Evolutionary conservation across 1,284 basidiomycete species (phyloP), one percentile per base, ranked within the genome.

Genomic region (Sporisorium iseilematis-ciliati): DNA sequence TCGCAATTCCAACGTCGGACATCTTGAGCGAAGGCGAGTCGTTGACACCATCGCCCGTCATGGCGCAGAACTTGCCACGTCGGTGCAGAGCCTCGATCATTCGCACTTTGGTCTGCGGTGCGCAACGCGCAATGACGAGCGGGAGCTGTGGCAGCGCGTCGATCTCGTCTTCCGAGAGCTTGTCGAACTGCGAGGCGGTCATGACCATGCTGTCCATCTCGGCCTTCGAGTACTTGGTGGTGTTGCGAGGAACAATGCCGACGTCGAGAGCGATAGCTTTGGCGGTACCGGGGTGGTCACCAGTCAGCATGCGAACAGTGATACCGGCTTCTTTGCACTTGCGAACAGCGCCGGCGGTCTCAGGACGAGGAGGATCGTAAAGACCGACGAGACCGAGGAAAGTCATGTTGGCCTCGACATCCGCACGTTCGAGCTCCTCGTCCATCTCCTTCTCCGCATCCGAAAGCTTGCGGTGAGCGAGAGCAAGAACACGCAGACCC

Each of bases 331-430:
- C 86, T 65, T 89, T 88, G 85, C 89, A 91, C 59, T 89, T 88
- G 51, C 88, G 86, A 0, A 92, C 91, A 23, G 91, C 90, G 12
- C 88, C 88, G 3, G 88, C 86, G 3, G 89, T 89, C 79, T 92
- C 90, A 12, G 89, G 89, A 41, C 91, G 88, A n/a, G 91, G 91
- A 16, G 91, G 91, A 80, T 92, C 91, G 76, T 84, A 83, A 63
- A 92, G 90, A 57, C 91, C 91, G 12, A 88, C 89, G 1, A 92
- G 86, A 10, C 89, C 91, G 8, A 90, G 85, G 86, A 92, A 90
- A 7, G 86, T 86, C 79, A 91, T 89, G 26, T 87, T 87, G 21
- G 86, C 82, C 84, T 92, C 91, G 14, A 90, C 88, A 2, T 89
- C 87, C 2, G 70, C 73, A 29, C 82, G 82, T 11, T 77, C 65